These are phyloP conservation scores for Antarctomyces pellizariae DNA, from an alignment of 495 filamentous ascomycete genomes.

Conservation along the genomic window DNA sequence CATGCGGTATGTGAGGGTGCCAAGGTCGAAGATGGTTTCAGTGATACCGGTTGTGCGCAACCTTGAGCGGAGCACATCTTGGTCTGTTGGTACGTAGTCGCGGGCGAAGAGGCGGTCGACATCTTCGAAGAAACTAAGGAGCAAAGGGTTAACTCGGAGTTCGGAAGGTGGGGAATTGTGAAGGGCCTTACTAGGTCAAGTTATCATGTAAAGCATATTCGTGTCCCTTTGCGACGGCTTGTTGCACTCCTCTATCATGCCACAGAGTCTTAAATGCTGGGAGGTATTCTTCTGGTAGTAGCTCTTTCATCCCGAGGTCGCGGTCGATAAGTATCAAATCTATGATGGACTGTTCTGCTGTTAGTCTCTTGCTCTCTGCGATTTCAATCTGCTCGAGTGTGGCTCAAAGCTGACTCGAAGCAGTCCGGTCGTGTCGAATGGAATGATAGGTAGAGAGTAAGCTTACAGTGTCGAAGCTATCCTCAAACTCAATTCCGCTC, in stretches of 20 bases:
- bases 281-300: conserved; percentile 43
- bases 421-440: too few relatives aligned
- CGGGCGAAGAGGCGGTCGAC: conserved; percentile 73
- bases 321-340: conserved; percentile 33
- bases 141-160: conserved; percentile 9
- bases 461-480: conserved; percentile 19
- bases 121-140: conserved; percentile 63
- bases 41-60: conserved; percentile 92
- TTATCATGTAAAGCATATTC: conserved; percentile 96
- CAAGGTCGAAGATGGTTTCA: conserved; percentile 87
- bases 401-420: too few relatives aligned
- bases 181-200: conserved; percentile 75
- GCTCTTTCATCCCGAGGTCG: conserved; percentile 57
- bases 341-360: conserved; percentile 24
- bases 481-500: conserved; percentile 51
- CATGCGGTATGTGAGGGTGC: conserved; percentile 91
- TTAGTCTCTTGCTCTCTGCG: conserved; percentile 8
- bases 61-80: conserved; percentile 83
- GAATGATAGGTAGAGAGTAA: conserved; percentile 9
- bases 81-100: conserved; percentile 83
- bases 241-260: conserved; percentile 62
- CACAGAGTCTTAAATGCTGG: conserved; percentile 68
- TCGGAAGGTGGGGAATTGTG: background rate
- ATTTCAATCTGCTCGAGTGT: background rate
- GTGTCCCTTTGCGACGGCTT: conserved; percentile 71